Evolutionary conservation across 441 rosid species (phyloP), one percentile per base, ranked within the genome.

Genomic region (Erodium chrysanthum): DNA sequence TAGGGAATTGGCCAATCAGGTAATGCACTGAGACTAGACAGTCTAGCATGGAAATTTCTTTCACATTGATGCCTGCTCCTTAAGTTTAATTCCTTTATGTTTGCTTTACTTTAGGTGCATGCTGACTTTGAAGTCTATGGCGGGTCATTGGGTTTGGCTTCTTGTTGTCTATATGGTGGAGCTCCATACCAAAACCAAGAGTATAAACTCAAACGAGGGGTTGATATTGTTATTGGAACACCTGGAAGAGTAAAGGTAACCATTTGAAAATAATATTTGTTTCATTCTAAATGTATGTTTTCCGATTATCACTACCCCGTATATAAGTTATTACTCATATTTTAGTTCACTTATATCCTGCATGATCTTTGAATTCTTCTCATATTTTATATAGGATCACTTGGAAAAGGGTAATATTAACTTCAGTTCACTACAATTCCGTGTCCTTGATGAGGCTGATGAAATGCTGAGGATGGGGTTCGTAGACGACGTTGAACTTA

Each of bases 361-460:
- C 1, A 17, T 18, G 20, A 17, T 21, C 64, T 63, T 46, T 29
- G 67, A 31, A 25, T 66, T 68, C 15, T 20, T 20, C 46, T 59
- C 15, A 17, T 40, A 63, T 70, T 20, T 64, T 73, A 17, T 73
- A 25, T 71, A 93, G 96, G 98, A 93, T 80, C 96, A 88, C 74
- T 75, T 93, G 25, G 96, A 91, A 76, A 86, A 87, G 77, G 70
- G 74, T 52, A 88, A 86, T 74, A 78, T 89, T 74, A 83, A 91
- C 65, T 73, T 93, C 2, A 82, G 88, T 69, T 78, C 75, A n/a
- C 78, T 93, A 27, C 86, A 85, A 73, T 93, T 91, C 75, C 88
- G 97, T 68, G 96, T 93, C 27, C 98, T 93, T 73, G 97, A 94
- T 62, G 96, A 94, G 81, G 96, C 96, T 72, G 98, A 94, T 79